Base-by-base conservation (phyloP, 441 rosid species). In the Gossypium davidsonii region DNA sequence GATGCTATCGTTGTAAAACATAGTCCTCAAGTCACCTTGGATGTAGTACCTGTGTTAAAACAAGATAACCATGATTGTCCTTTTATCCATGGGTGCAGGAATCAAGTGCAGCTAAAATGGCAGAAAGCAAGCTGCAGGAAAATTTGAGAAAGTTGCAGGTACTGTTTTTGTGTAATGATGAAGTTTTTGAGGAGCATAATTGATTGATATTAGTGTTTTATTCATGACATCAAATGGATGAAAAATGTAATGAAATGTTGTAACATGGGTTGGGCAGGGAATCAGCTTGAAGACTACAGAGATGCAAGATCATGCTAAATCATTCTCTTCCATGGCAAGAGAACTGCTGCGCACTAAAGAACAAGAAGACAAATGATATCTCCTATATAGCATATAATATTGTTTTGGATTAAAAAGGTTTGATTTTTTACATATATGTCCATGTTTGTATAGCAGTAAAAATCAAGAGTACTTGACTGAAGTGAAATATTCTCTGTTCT, bases 311-410 rank as follows among this genome's bases (percentile, higher is more conserved):
- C 84, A 87, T 7, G 99, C 99, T 7, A 87, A 67, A 75, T 92
- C 97, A 62, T 94, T 94, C 87, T 91, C 97, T 20, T 85, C 96
- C 1, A 90, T 89, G 80, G 99, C 99, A 18, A 89, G 82, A 73
- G 96, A 94, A 58, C 42, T 89, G 71, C 84, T 90, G 66, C 83
- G 83, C 76, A 84, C 84, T 51, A 85, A 86, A 25, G 98, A 90
- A 72, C 84, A 87, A 73, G 90, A 86, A 74, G 90, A 87, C 48
- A 89, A 74, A 75, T 67, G 74, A 75, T 34, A 83, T 69, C 76
- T 73, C 79, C 2, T 87, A 77, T n/a, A 58, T 12, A 23, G 37
- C 62, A 11, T 23, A 58, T 12, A 10, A 11, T 58, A 58, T 20
- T 23, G 37, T 58, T 11, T 25, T 58, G 12, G 18, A 21, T 21